Conservation (phyloP, 495 filamentous ascomycete genomes). For the Wilcoxina mikolae region DNA sequence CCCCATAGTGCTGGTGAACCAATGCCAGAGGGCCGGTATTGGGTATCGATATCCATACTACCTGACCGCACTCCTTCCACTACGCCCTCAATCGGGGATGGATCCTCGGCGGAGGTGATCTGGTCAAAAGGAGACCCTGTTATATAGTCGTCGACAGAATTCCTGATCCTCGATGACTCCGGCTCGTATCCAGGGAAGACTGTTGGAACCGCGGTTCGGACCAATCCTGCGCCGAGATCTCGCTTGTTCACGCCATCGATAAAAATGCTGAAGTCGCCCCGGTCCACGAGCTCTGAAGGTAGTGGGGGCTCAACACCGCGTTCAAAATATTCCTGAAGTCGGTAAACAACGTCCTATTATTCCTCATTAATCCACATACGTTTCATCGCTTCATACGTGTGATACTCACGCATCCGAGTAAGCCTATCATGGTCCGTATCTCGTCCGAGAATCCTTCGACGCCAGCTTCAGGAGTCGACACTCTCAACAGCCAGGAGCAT, state of each 20-base stretch:
- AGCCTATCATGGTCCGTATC: slow-evolving; percentile 10
- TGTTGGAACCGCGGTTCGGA: slow-evolving; percentile 2
- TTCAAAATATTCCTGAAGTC: slow-evolving; percentile 13
- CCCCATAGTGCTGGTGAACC: background rate
- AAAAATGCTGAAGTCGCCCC: slow-evolving; percentile 8
- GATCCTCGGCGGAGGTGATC: background rate
- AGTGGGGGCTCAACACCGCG: background rate
- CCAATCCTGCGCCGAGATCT: slow-evolving; percentile 3
- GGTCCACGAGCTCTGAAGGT: slow-evolving; percentile 5
- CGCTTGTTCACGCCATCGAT: slow-evolving; percentile 6
- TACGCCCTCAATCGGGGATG: background rate
- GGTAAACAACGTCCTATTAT: slow-evolving; percentile 18
- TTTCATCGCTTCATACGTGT: background rate
- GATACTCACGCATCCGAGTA: slow-evolving; percentile 13
- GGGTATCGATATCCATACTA: slow-evolving; percentile 5
- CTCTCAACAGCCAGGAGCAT: slow-evolving; percentile 16
- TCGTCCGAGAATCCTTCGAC: slow-evolving; percentile 13
- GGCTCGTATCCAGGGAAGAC: slow-evolving; percentile 1
- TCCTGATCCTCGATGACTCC: background rate
- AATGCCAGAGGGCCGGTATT: background rate
- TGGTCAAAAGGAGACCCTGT: background rate
- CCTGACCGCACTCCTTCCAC: background rate
- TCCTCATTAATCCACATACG: background rate
- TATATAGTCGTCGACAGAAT: background rate
- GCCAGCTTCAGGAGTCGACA: background rate